Conservation (phyloP, 768 basidiomycete species). For the Russula virescens region DNA sequence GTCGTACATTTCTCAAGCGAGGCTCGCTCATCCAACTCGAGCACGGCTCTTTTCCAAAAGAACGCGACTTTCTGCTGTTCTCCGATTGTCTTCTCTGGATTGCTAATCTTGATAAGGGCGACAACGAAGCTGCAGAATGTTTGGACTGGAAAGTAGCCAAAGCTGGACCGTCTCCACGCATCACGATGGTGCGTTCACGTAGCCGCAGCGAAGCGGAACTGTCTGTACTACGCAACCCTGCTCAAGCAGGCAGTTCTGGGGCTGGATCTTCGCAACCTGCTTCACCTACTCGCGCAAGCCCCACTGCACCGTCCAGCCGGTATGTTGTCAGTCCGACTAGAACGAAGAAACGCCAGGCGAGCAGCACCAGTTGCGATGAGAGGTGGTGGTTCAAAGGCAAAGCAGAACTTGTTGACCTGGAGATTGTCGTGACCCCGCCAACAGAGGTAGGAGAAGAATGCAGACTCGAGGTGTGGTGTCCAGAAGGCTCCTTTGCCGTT, state of each 20-base stretch:
- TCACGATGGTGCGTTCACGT: conserved; percentile 40
- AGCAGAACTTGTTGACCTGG: conserved; percentile 64
- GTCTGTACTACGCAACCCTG: conserved; percentile 26
- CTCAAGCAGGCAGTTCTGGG: conserved; percentile 7
- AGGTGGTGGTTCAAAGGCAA: conserved; percentile 70
- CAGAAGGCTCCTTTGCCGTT: conserved; percentile 69
- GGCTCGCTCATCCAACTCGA: conserved; percentile 56
- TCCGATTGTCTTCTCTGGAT: conserved; percentile 81
- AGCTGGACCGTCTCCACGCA: conserved; percentile 21
- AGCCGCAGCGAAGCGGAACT: conserved; percentile 61
- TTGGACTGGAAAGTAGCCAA: conserved; percentile 25
- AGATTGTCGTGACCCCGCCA: conserved; percentile 54
- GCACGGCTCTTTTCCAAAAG: conserved; percentile 43
- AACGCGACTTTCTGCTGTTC: conserved; percentile 74
- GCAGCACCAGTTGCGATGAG: conserved; percentile 45
- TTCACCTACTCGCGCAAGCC: neutral
- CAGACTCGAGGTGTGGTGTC: conserved; percentile 69
- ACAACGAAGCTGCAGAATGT: conserved; percentile 23
- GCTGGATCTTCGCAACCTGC: neutral
- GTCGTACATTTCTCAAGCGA: conserved; percentile 70
- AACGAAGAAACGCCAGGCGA: conserved; percentile 30
- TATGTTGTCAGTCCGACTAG: conserved; percentile 26
- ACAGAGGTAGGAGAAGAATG: conserved; percentile 47
- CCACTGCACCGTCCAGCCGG: conserved; percentile 21
- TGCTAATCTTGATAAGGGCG: conserved; percentile 38